phyloP scores from a whole-genome alignment of 1,139 yeast species.

The Hansenula lynferdii region DNA sequence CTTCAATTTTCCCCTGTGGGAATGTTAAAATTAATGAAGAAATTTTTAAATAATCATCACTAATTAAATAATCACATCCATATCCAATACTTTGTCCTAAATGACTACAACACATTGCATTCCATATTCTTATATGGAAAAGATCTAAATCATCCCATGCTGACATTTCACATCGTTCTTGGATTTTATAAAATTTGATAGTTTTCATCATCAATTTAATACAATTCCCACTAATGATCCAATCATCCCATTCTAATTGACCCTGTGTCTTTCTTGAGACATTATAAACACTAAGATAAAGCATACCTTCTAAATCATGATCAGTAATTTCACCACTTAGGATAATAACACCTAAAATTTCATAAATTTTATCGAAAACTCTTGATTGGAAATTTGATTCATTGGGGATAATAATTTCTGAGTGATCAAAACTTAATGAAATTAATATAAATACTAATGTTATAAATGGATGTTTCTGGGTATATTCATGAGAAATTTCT shows the following conservation, averaged over 20 bases:
- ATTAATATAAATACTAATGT: constrained; percentile 44
- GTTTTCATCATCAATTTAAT: constrained; percentile 36
- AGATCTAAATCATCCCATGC: constrained; percentile 29
- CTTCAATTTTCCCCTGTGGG: constrained; percentile 43
- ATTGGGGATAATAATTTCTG: constrained; percentile 33
- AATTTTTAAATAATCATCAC: constrained; percentile 28
- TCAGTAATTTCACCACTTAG: constrained; percentile 30
- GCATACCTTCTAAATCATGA: constrained; percentile 50
- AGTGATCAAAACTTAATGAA: constrained; percentile 43
- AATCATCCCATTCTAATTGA: constrained; percentile 43
- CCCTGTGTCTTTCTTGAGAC: constrained; percentile 36
- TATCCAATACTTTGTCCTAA: constrained; percentile 42
- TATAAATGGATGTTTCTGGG: constrained; percentile 41
- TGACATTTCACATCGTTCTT: constrained; percentile 28
- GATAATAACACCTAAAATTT: constrained; percentile 32
- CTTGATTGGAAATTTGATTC: not conserved
- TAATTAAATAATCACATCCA: constrained; percentile 36
- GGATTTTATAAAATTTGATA: constrained; percentile 32
- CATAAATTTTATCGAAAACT: constrained; percentile 30
- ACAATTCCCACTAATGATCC: constrained; percentile 46
- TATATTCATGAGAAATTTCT: constrained; percentile 36
- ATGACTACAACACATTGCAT: constrained; percentile 43
- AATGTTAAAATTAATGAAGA: constrained; percentile 36
- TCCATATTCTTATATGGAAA: constrained; percentile 46
- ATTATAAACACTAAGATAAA: constrained; percentile 46